phyloP scores from a whole-genome alignment of 2,329 filamentous ascomycete species.

The Chalaropsis ovoidea region DNA sequence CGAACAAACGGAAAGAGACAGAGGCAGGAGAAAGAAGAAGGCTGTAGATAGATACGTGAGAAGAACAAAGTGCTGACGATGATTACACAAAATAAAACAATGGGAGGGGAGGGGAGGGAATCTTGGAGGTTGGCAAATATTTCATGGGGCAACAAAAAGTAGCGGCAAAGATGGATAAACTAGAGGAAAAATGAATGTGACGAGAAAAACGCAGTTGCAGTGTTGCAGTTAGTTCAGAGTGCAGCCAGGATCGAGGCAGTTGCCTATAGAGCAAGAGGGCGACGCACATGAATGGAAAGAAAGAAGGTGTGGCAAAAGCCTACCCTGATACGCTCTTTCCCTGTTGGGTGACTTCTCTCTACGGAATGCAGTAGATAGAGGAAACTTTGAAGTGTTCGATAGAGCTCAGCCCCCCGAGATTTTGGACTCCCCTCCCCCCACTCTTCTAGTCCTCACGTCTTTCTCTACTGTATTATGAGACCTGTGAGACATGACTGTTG shows the following conservation, averaged over 20 bases:
- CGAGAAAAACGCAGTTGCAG: conserved; percentile 1
- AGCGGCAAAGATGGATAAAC: background rate
- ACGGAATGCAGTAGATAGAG: background rate
- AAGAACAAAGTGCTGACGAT: background rate
- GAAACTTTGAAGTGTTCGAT: background rate
- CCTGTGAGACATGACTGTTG: background rate
- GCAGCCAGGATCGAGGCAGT: conserved; percentile 4
- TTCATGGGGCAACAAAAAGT: background rate
- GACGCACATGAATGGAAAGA: background rate
- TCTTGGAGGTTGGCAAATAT: background rate
- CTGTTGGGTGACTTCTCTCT: background rate
- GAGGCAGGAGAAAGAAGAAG: background rate
- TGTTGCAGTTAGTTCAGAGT: conserved; percentile 2
- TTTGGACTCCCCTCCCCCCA: background rate
- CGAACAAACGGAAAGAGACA: background rate
- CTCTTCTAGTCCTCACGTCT: background rate
- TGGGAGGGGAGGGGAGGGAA: too few species aligned
- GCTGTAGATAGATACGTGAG: background rate
- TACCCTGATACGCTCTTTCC: background rate
- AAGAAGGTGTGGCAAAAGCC: conserved; percentile 1
- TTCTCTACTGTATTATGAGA: background rate
- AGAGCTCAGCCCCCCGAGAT: background rate
- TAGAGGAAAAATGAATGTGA: background rate
- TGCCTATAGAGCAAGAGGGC: background rate
- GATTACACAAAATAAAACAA: background rate